Conservation (phyloP, 352 stramenopile species). For the Phytophthora nicotianae region DNA sequence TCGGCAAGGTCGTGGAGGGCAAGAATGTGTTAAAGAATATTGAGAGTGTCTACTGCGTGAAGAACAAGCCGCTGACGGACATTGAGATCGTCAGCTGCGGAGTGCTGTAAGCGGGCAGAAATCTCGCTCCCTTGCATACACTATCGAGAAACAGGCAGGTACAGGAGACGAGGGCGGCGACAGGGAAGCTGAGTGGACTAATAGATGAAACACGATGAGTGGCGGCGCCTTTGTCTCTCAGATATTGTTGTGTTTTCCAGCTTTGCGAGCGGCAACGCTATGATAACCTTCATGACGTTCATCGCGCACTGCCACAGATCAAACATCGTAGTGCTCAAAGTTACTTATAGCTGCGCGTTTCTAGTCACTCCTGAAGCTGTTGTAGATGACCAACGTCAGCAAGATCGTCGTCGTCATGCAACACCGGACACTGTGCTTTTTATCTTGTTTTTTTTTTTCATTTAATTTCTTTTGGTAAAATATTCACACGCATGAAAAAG, state of each 20-base stretch:
- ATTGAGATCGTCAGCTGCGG: conserved; percentile 83
- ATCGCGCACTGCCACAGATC: too few species aligned
- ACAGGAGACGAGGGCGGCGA: conserved; percentile 21
- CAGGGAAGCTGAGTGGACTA: conserved; percentile 26
- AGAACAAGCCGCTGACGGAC: conserved; percentile 82
- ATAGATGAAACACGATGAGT: conserved; percentile 45
- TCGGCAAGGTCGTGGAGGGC: conserved; percentile 87
- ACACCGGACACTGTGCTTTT: conserved; percentile 5
- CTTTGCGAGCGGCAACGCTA: too few species aligned
- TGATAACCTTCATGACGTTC: too few species aligned
- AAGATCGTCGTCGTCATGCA: background rate
- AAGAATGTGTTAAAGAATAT: conserved; percentile 86
- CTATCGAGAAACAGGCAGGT: conserved; percentile 22
- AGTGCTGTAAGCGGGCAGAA: conserved; percentile 57
- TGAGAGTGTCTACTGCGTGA: conserved; percentile 81
- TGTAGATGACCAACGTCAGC: too few species aligned
- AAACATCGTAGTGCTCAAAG: too few species aligned
- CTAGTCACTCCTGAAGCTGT: too few species aligned
- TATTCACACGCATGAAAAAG: conserved; percentile 36
- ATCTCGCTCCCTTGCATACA: conserved; percentile 14
- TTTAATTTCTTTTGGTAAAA: conserved; percentile 24
- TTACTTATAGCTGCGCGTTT: too few species aligned
- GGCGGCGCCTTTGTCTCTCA: conserved; percentile 26
- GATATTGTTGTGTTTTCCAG: conserved; percentile 11
- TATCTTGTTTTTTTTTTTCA: conserved; percentile 32